Conservation (phyloP, 768 basidiomycete species). For the Leccinum disarticulatum region DNA sequence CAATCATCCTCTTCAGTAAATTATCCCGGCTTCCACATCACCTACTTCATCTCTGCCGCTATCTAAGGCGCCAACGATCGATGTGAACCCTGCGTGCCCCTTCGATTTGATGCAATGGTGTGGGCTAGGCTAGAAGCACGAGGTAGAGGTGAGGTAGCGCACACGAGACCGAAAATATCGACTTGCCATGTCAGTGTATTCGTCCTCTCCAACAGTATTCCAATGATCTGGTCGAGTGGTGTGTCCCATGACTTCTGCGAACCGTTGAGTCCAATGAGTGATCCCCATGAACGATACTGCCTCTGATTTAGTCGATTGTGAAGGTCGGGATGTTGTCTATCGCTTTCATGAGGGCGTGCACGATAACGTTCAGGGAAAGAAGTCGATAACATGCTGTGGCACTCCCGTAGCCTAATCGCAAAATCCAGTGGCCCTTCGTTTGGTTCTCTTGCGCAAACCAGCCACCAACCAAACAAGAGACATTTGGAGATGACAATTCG, state of each 20-base stretch:
- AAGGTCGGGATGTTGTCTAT: background rate
- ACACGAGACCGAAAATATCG: background rate
- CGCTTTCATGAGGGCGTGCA: background rate
- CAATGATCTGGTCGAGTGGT: background rate
- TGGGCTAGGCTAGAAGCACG: background rate
- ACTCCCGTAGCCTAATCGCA: background rate
- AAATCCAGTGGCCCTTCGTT: too few species aligned
- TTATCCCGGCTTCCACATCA: background rate
- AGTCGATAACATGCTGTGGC: background rate
- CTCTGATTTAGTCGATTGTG: background rate
- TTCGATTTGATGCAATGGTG: background rate
- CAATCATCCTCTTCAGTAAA: background rate
- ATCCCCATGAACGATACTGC: background rate
- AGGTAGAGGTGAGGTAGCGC: background rate
- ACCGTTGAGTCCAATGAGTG: background rate
- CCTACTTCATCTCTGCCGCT: background rate
- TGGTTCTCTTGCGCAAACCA: too few species aligned
- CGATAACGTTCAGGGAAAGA: background rate
- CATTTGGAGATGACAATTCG: too few species aligned
- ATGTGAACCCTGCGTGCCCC: background rate
- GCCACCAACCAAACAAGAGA: too few species aligned
- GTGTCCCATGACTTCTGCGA: background rate
- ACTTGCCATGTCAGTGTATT: background rate
- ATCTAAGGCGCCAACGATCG: background rate
- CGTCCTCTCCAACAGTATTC: background rate